Evolutionary conservation across 257 asterid species (phyloP).

Genomic region (Solanum arcanum): DNA sequence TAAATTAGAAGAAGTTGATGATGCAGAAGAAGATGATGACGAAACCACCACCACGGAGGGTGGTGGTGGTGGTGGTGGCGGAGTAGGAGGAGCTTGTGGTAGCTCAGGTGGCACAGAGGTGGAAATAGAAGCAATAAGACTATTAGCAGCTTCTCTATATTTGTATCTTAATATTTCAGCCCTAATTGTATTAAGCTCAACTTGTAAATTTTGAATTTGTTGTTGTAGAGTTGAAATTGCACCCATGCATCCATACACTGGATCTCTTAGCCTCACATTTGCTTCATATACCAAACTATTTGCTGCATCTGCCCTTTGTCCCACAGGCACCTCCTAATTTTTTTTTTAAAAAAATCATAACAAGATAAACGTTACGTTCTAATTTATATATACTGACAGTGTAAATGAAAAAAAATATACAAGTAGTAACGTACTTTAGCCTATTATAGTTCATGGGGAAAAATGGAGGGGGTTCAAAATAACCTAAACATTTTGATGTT

Average conservation of each 20-base stretch:
- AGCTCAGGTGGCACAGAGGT: slow-evolving; percentile 35
- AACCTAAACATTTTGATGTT: neutral
- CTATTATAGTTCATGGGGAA: neutral
- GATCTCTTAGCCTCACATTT: slow-evolving; percentile 78
- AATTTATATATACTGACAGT: neutral
- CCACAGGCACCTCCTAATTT: slow-evolving; percentile 62
- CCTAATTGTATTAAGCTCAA: slow-evolving; percentile 61
- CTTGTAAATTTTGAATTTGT: slow-evolving; percentile 59
- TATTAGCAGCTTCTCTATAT: slow-evolving; percentile 69
- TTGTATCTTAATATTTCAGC: slow-evolving; percentile 61
- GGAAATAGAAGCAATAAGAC: slow-evolving; percentile 40
- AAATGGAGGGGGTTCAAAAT: neutral
- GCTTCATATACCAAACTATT: slow-evolving; percentile 91
- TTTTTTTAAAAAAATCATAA: neutral
- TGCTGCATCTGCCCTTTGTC: slow-evolving; percentile 78
- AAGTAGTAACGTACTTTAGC: neutral
- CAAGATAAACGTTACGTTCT: neutral
- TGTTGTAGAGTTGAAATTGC: slow-evolving; percentile 80
- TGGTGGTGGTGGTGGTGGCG: slow-evolving; percentile 34
- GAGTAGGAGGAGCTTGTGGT: slow-evolving; percentile 69
- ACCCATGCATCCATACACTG: slow-evolving; percentile 96
- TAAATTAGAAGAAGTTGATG: slow-evolving; percentile 36
- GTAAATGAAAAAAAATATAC: neutral
- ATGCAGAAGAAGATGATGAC: slow-evolving; percentile 14
- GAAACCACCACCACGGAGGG: slow-evolving; percentile 18